Percentiles rank a stretch among this genome's conserved stretches.
phyloP scores from a whole-genome alignment of 495 filamentous ascomycete species.

The Antarctomyces pellizariae region DNA sequence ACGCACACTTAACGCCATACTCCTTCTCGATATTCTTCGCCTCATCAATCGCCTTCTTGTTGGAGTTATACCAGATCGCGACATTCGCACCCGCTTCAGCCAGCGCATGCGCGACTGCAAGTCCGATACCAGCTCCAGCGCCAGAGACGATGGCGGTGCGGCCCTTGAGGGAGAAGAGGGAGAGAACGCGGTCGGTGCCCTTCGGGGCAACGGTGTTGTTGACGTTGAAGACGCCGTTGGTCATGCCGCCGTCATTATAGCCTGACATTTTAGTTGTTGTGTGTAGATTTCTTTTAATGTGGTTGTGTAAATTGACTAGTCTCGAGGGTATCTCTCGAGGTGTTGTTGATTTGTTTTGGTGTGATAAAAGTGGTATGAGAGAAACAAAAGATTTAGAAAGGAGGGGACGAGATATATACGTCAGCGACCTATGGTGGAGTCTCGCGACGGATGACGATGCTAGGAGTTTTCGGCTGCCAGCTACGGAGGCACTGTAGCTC shows the following conservation, averaged over 20 bases:
- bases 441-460: too few species aligned
- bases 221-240: constrained; percentile 32
- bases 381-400: not conserved
- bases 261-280: constrained; percentile 14
- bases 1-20: constrained; percentile 60
- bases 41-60: constrained; percentile 42
- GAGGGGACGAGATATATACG: not conserved
- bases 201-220: constrained; percentile 34
- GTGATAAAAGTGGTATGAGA: not conserved
- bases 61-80: constrained; percentile 68
- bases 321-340: not conserved
- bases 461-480: too few species aligned
- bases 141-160: constrained; percentile 71
- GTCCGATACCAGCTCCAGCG: constrained; percentile 61
- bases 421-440: not conserved
- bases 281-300: constrained; percentile 2
- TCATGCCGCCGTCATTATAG: constrained; percentile 18
- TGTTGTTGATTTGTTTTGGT: not conserved
- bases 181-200: constrained; percentile 32
- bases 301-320: constrained; percentile 1
- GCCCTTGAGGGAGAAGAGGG: constrained; percentile 66
- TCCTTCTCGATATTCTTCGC: constrained; percentile 48
- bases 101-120: constrained; percentile 49
- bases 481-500: too few species aligned
- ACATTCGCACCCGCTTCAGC: constrained; percentile 78